Base-by-base conservation (phyloP, 148 eudicot genomes). In the Rhododendron mucronatum region DNA sequence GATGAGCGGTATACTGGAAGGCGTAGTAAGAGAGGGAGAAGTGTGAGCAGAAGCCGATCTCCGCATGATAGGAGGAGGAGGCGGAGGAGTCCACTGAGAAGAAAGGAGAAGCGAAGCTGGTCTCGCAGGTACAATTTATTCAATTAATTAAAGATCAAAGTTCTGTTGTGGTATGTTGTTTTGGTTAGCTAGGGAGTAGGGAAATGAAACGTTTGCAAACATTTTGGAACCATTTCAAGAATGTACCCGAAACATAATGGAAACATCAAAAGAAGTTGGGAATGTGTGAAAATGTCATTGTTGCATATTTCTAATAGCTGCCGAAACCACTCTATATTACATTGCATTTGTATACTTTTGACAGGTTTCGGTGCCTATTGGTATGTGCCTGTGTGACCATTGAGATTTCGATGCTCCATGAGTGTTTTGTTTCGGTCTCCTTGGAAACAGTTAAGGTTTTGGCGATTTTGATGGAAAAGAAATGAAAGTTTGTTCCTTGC, bases 11-110 rank as follows among this genome's bases (percentile, higher is more conserved):
- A 80, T 84, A 48, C 76, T 5, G 85, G 91, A 87, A 91, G 91
- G 88, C 97, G 57, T 88, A 84, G 88, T 90, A 95, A 90, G 93
- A 93, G 94, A 90, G 89, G 88, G 80, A 91, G 93, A 84, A 92
- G 93, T 87, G 81, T 91, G 82, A 96, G 94, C 87, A 89, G 88
- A 84, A 96, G 99, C 86, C 92, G 90, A 75, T 94, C 98, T 80
- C 98, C 98, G 20, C 73, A 87, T 81, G 92, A 90, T 81, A 90
- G 93, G 87, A 92, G 91, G 89, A 90, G 92, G 88, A 88, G 93
- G 78, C 91, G 92, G 88, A 88, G 93, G 78, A 92, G 95, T 88
- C 92, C 94, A 9, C 74, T 90, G 75, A 92, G 95, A 87, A 92
- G 97, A 87, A 91, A 85, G 87, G 93, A 91, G 86, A 95, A 88